A percentile compares a stretch with the other conserved stretches of the same genome.
Evolutionary conservation across 2,329 filamentous ascomycete species (phyloP).

Genomic region (Phoma herbarum): DNA sequence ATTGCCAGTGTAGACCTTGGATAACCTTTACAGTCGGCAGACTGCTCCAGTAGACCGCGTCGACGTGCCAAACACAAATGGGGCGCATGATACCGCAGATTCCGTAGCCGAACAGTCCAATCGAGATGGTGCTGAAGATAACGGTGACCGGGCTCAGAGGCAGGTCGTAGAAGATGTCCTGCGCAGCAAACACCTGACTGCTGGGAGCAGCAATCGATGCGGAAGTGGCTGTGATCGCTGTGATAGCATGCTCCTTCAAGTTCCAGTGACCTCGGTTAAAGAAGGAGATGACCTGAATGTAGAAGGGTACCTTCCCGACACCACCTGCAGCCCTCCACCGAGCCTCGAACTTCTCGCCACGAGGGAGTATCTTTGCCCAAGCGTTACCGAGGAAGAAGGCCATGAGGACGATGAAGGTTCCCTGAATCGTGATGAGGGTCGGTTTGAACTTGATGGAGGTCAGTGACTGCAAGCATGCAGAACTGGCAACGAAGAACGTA

Average conservation of each 20-base stretch:
- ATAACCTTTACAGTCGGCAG: constrained; percentile 29
- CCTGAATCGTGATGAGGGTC: constrained; percentile 25
- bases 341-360: constrained; percentile 27
- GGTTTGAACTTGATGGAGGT: constrained; percentile 26
- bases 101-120: constrained; percentile 27
- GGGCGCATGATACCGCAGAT: constrained; percentile 28
- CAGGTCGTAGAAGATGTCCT: constrained; percentile 26
- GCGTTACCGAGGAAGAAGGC: constrained; percentile 26
- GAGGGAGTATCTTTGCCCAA: constrained; percentile 24
- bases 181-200: constrained; percentile 27
- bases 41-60: constrained; percentile 30
- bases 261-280: constrained; percentile 27
- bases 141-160: constrained; percentile 23
- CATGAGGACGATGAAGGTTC: constrained; percentile 29
- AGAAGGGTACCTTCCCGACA: constrained; percentile 18
- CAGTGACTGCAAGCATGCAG: neutral
- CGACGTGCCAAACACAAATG: constrained; percentile 29
- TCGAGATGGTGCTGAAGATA: constrained; percentile 28
- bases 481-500: neutral
- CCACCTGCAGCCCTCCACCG: constrained; percentile 25
- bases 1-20: constrained; percentile 29
- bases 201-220: constrained; percentile 27
- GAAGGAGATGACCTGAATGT: constrained; percentile 26
- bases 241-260: constrained; percentile 27
- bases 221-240: constrained; percentile 28